These are phyloP conservation scores for Gypsophila paniculata DNA, from an alignment of 179 eudicot genomes.

Conservation along the genomic window DNA sequence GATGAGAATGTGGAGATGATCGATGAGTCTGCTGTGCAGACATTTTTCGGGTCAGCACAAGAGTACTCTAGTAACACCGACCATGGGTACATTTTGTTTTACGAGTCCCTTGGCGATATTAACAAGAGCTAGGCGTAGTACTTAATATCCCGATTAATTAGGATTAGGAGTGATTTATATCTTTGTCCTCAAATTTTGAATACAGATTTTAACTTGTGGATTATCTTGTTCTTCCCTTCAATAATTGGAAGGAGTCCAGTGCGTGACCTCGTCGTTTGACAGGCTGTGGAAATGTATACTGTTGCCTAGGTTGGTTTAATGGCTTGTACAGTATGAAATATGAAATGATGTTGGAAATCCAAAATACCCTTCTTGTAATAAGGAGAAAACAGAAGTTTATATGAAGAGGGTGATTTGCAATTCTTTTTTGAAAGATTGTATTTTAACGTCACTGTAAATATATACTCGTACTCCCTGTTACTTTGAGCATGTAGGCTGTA, in stretches of 20 bases:
- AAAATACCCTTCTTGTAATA: neutral
- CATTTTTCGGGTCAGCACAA: slow-evolving; percentile 78
- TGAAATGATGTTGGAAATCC: neutral
- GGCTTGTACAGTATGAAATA: neutral
- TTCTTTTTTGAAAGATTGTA: too few relatives aligned
- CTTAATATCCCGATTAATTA: slow-evolving; percentile 11
- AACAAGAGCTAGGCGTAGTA: slow-evolving; percentile 27
- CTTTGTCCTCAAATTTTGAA: slow-evolving; percentile 22
- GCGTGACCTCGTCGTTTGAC: neutral
- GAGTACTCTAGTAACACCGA: slow-evolving; percentile 86
- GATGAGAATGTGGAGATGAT: slow-evolving; percentile 87
- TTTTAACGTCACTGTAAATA: too few relatives aligned
- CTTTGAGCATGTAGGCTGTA: too few relatives aligned
- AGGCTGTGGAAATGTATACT: neutral
- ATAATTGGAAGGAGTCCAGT: neutral
- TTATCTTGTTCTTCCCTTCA: neutral
- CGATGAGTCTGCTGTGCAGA: slow-evolving; percentile 81
- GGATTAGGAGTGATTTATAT: slow-evolving; percentile 4
- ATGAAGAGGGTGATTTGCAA: too few relatives aligned
- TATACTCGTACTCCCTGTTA: too few relatives aligned
- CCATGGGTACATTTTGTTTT: slow-evolving; percentile 81
- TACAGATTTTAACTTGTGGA: neutral
- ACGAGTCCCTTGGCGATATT: slow-evolving; percentile 53
- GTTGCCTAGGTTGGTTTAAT: neutral
- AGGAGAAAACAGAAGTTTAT: neutral